These are phyloP conservation scores for Holtermannia corniformis DNA, from an alignment of 768 basidiomycete genomes.

Conservation along the genomic window DNA sequence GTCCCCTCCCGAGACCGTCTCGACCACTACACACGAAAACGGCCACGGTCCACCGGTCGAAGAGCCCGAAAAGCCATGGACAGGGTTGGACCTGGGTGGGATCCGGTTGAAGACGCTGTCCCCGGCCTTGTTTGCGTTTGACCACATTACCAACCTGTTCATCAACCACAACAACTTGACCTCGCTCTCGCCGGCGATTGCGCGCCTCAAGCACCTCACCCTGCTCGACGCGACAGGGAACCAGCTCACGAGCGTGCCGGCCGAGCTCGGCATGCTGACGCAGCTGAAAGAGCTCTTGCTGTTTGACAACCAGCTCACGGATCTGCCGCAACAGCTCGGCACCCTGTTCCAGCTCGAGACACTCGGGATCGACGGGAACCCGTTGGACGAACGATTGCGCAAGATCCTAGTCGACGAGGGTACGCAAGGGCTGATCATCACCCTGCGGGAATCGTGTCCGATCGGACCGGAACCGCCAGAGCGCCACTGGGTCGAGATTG, in stretches of 20 bases:
- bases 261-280: constrained; percentile 83
- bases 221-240: constrained; percentile 89
- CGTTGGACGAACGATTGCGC: constrained; percentile 67
- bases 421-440: constrained; percentile 75
- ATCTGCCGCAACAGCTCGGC: constrained; percentile 77
- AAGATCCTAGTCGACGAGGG: constrained; percentile 86
- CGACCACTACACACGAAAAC: constrained; percentile 8
- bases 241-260: constrained; percentile 62
- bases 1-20: constrained; percentile 27
- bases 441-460: constrained; percentile 87
- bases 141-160: constrained; percentile 88
- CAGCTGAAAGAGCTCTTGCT: constrained; percentile 83
- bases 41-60: constrained; percentile 57
- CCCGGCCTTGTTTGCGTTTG: constrained; percentile 65
- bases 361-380: constrained; percentile 95
- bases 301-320: constrained; percentile 88
- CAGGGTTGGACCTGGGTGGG: constrained; percentile 89
- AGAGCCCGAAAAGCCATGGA: constrained; percentile 53
- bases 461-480: constrained; percentile 69
- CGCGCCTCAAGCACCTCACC: constrained; percentile 73
- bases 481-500: constrained; percentile 59
- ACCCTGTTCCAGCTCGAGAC: constrained; percentile 85
- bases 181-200: constrained; percentile 68
- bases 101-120: constrained; percentile 86
- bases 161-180: constrained; percentile 88